Base-by-base conservation (phyloP, 805 yeast genomes). In the Torulaspora gathmanii region DNA sequence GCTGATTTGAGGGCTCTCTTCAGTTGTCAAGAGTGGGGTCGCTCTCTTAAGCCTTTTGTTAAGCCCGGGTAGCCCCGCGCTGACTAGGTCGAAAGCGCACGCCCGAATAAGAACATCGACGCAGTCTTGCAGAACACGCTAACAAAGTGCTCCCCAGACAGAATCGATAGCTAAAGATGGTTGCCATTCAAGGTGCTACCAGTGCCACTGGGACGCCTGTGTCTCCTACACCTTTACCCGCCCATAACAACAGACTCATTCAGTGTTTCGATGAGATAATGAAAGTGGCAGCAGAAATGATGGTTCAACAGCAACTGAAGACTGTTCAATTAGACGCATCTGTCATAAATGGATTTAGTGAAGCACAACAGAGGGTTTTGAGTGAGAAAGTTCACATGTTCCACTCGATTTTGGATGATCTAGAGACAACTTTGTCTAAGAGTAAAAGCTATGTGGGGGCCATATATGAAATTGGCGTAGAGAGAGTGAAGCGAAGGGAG, bases 271-370 rank as follows among this genome's bases (percentile, higher is more conserved):
- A 64, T 45, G 67, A 62, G 31, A 60, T 64, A 10, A 46, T 64
- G 53, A 57, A 50, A 38, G 53, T 60, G 11, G 61, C 65, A 3
- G 63, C 64, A 22, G 71, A 66, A 35, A 56, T 64, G 64, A 47
- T 64, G 46, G 53, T 62, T 2, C 67, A 64, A 42, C 67, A 64
- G 48, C 69, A 64, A 47, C 37, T 63, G 35, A 64, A 62, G 39
- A 62, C 65, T 3, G 61, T 63, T 12, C 65, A 62, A 40, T 41
- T 62, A 12, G 63, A 61, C 46, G 47, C 54, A 2, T 45, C 53
- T 11, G 51, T 60, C 7, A 50, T 54, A 2, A 54, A 52, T 33
- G 68, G 64, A 3, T 61, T 56, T 42, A 53, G 60, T 7, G 46
- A 52, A 27, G 42, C 47, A 5, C 67, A 64, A 46, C 60, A 60